A percentile compares a stretch with the other conserved stretches of the same genome.
Conservation (phyloP, 2,329 filamentous ascomycete genomes). For the Colletotrichum filicis region DNA sequence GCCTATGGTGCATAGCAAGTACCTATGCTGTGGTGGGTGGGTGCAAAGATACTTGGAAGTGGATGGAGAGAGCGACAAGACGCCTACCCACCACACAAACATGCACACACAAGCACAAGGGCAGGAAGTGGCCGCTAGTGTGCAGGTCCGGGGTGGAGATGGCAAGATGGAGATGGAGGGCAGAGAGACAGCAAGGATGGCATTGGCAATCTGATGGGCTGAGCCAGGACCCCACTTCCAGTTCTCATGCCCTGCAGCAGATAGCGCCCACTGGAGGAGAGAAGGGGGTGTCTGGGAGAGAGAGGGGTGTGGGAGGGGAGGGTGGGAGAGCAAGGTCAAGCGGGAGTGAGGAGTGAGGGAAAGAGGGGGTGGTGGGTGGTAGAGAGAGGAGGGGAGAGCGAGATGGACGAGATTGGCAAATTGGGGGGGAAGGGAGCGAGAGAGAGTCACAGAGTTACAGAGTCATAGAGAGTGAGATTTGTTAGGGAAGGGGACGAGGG, state of each 20-base stretch:
- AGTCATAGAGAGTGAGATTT: neutral
- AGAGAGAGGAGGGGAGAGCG: neutral
- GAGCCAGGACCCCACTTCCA: conserved; percentile 28
- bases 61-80: conserved; percentile 5
- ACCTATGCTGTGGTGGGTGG: neutral
- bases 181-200: conserved; percentile 28
- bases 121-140: conserved; percentile 29
- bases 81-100: conserved; percentile 16
- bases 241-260: conserved; percentile 33
- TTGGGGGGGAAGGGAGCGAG: neutral
- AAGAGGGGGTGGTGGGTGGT: neutral
- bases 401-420: conserved; percentile 17
- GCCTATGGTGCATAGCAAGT: conserved; percentile 21
- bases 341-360: neutral
- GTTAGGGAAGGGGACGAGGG: neutral
- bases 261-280: conserved; percentile 16
- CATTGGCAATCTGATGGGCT: conserved; percentile 30
- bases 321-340: neutral
- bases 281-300: neutral
- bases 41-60: conserved; percentile 11
- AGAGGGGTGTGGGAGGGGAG: neutral
- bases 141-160: conserved; percentile 26
- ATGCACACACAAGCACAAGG: conserved; percentile 29
- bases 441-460: neutral
- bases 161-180: conserved; percentile 29